Evolutionary conservation across 805 yeast species (phyloP), one percentile per base, ranked within the genome.

Genomic region (Aciculoconidium aculeatum): DNA sequence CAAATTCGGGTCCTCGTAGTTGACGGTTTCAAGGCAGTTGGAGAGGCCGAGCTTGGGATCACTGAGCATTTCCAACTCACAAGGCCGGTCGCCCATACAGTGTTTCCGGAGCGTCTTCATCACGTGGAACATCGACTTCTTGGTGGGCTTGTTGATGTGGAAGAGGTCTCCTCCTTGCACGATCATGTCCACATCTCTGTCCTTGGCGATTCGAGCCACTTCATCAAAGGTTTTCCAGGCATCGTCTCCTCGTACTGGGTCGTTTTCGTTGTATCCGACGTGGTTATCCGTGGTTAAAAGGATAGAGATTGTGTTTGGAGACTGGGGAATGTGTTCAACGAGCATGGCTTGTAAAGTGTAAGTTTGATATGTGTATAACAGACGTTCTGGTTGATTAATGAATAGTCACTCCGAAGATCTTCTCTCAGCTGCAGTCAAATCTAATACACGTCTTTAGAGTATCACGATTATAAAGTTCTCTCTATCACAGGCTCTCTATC

Each of bases 231-330:
- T 83, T 34, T 58, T 68, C 83, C 95, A 83, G 0, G 94, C 74
- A 47, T 92, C 98, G 44, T 82, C 81, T 1, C 96, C 95, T 11
- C 94, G 68, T 4, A 90, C 77, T 1, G 95, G 88, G 51, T 92
- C 97, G 21, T 72, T 72, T 50, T 92, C 98, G 35, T 77, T 76
- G 51, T 79, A 88, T 1, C 98, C 98, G 11, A 92, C 95, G 63
- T 92, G 98, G 50, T 92, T 92, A 49, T 92, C 98, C 1, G 97
- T 87, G 3, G 98, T 86, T 17, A 92, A 57, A 17, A 92, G 71
- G 11, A 92, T 72, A 14, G 83, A 61, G 11, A 88, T 73, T 0
- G 95, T 85, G 51, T 84, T 74, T 5, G 70, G 70, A 3, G 77
- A 80, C 2, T 59, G 61, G 2, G 61, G 67, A 4, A 76, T 55